These are phyloP conservation scores for Gossypium aridum DNA, from an alignment of 441 rosid genomes.

Conservation along the genomic window DNA sequence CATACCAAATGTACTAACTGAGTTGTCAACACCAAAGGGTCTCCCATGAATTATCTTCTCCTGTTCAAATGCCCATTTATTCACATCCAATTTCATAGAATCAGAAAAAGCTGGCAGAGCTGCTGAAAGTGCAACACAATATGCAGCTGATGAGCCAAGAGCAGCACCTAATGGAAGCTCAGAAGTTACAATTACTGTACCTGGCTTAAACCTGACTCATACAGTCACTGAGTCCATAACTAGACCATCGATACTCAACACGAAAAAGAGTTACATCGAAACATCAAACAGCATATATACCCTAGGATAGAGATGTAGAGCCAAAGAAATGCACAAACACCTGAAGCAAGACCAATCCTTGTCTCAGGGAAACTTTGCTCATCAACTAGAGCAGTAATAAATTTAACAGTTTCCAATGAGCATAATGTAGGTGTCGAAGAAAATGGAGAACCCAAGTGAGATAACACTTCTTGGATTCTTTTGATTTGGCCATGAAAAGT, in stretches of 20 bases:
- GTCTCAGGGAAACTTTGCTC: constrained; percentile 72
- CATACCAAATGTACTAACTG: constrained; percentile 94
- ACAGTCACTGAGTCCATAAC: constrained; percentile 14
- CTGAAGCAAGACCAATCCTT: constrained; percentile 57
- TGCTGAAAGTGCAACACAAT: constrained; percentile 74
- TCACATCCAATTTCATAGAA: constrained; percentile 37
- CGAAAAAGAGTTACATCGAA: constrained; percentile 6
- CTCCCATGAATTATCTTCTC: constrained; percentile 91
- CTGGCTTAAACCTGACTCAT: constrained; percentile 60
- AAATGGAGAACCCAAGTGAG: constrained; percentile 33
- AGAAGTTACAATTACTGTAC: constrained; percentile 53
- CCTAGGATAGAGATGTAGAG: constrained; percentile 77
- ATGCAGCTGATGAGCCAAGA: constrained; percentile 88
- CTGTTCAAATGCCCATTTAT: constrained; percentile 93
- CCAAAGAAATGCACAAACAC: constrained; percentile 81
- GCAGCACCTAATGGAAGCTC: constrained; percentile 89
- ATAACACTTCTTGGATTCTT: constrained; percentile 49
- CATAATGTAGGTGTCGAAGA: constrained; percentile 51
- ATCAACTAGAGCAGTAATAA: constrained; percentile 52
- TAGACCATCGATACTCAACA: not conserved
- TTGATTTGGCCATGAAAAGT: constrained; percentile 67
- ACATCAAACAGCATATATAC: constrained; percentile 28
- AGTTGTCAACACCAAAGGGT: constrained; percentile 94
- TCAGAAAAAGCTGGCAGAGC: constrained; percentile 51
- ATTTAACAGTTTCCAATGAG: constrained; percentile 42